Conservation (phyloP, 345 rosid genomes). For the Lumnitzera racemosa region DNA sequence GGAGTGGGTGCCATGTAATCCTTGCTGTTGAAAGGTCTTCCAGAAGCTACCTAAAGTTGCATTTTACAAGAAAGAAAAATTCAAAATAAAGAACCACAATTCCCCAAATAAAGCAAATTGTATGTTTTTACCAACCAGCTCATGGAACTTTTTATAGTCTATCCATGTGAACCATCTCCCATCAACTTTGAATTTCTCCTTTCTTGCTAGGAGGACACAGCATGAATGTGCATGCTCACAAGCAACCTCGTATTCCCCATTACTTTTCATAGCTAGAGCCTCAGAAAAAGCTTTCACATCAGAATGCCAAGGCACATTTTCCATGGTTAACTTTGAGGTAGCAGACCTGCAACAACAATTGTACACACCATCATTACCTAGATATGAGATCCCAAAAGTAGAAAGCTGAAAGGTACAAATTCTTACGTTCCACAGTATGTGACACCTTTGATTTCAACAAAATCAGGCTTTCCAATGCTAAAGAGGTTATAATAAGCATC, state of each 20-base stretch:
- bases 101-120: background rate
- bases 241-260: constrained; percentile 89
- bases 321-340: constrained; percentile 94
- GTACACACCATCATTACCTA: constrained; percentile 8
- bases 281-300: constrained; percentile 93
- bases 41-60: constrained; percentile 61
- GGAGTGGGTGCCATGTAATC: constrained; percentile 92
- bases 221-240: constrained; percentile 96
- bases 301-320: constrained; percentile 95
- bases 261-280: constrained; percentile 63
- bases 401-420: constrained; percentile 3
- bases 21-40: constrained; percentile 59
- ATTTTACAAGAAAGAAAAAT: background rate
- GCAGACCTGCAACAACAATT: constrained; percentile 47
- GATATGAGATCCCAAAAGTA: constrained; percentile 5
- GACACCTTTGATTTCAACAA: constrained; percentile 96
- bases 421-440: constrained; percentile 94
- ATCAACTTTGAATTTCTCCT: constrained; percentile 73
- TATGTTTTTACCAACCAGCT: constrained; percentile 47
- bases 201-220: constrained; percentile 86
- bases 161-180: constrained; percentile 96
- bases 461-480: constrained; percentile 83
- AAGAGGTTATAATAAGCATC: constrained; percentile 85
- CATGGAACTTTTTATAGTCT: constrained; percentile 93
- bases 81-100: background rate